phyloP scores from a whole-genome alignment of 2,329 filamentous ascomycete species.

The Colletotrichum lentis region DNA sequence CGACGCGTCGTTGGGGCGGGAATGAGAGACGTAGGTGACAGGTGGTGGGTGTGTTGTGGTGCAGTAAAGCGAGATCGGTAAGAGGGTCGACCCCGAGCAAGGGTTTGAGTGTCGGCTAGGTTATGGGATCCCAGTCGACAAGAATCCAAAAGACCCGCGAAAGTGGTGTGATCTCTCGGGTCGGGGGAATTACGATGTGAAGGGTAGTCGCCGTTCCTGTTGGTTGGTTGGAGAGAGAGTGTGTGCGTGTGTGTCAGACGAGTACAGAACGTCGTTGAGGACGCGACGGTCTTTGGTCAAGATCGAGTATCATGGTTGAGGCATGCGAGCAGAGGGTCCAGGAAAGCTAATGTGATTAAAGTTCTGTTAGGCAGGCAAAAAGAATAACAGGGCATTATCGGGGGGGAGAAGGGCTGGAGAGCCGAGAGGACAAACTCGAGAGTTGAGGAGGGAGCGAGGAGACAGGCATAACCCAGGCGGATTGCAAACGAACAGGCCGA shows the following conservation, averaged over 20 bases:
- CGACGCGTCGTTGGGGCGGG: not conserved
- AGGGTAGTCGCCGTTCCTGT: conserved; percentile 1
- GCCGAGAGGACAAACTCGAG: not conserved
- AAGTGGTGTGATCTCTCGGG: conserved; percentile 36
- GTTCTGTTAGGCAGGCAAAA: not conserved
- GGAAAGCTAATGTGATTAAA: no score
- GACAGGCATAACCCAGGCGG: conserved; percentile 29
- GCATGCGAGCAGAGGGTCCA: not conserved
- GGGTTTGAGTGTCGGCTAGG: conserved; percentile 6
- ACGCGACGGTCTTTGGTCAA: not conserved
- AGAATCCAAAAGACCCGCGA: conserved; percentile 24
- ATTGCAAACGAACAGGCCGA: conserved; percentile 31
- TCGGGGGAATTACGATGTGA: conserved; percentile 10
- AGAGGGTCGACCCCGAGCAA: not conserved
- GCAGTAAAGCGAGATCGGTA: not conserved
- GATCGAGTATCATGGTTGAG: not conserved
- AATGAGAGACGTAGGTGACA: not conserved
- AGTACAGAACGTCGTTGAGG: not conserved
- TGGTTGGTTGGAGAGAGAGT: not conserved
- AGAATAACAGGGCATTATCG: not conserved
- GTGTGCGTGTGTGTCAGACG: not conserved
- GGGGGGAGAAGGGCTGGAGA: not conserved
- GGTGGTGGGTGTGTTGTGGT: not conserved
- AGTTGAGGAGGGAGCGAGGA: not conserved
- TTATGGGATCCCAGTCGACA: conserved; percentile 17